These are phyloP conservation scores for Sapria himalayana DNA, from an alignment of 345 rosid species.

Conservation along the genomic window DNA sequence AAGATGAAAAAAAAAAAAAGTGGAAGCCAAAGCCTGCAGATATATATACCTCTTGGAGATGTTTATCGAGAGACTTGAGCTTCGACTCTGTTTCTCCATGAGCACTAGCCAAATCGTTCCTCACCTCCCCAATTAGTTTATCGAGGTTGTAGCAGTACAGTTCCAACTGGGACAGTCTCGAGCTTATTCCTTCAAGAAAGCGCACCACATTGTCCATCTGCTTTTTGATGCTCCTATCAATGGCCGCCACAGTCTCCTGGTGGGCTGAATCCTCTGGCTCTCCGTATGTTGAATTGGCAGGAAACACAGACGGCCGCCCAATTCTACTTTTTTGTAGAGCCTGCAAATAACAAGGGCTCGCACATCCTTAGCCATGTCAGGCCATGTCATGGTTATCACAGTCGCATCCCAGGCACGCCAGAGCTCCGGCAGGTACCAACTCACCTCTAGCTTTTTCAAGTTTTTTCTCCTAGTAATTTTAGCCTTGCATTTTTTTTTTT, in stretches of 20 bases:
- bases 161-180: slow-evolving; percentile 82
- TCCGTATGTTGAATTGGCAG: slow-evolving; percentile 38
- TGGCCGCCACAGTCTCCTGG: slow-evolving; percentile 34
- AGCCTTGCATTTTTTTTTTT: too few species aligned
- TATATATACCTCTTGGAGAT: slow-evolving; percentile 59
- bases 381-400: background rate
- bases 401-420: too few species aligned
- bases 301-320: slow-evolving; percentile 37
- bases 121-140: slow-evolving; percentile 86
- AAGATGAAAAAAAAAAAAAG: background rate
- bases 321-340: slow-evolving; percentile 71
- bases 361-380: background rate
- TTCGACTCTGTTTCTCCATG: slow-evolving; percentile 53
- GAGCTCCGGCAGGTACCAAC: too few species aligned
- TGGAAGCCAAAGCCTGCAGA: background rate
- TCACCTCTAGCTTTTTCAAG: too few species aligned
- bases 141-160: slow-evolving; percentile 83
- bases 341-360: slow-evolving; percentile 15
- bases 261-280: slow-evolving; percentile 72
- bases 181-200: slow-evolving; percentile 91
- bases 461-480: too few species aligned
- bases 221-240: slow-evolving; percentile 69
- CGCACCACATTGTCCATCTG: slow-evolving; percentile 65
- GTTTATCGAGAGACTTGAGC: slow-evolving; percentile 83
- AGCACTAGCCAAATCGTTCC: slow-evolving; percentile 50